Evolutionary conservation across 2,329 filamentous ascomycete genomes (phyloP), one percentile per base, ranked within the genome.

Genomic region (Trichoderma asperellum): DNA sequence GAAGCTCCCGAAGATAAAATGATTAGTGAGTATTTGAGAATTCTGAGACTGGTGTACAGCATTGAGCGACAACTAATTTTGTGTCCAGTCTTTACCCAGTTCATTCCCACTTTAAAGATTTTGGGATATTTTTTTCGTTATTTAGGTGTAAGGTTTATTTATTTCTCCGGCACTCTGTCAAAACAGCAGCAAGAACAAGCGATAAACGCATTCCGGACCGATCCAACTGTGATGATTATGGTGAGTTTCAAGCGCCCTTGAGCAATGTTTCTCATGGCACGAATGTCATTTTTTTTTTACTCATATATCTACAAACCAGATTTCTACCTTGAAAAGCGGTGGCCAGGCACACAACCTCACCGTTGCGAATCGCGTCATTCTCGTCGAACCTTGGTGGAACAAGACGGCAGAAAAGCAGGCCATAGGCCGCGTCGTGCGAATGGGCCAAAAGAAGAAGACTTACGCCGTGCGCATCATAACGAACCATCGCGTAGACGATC

Each of bases 381-480:
- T 86, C 0, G 61, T 86, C 0, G 87, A 89, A 40, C 77, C 81
- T 0, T 89, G 86, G 86, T 92, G 88, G 87, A 92, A 92, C 68
- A 77, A 77, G 1, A 81, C 84, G 0, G 76, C 83, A 0, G 89
- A 93, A 73, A 79, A 88, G 21, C 91, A 92, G 73, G 89, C 86
- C 0, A 84, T 84, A 55, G 80, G 80, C 2, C 85, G 91, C 0
- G 85, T 92, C 0, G 86, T 86, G 73, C 84, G 91, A 10, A 88
- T 89, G 5, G 90, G 90, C 0, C 92, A 95, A 63, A 52, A 47
- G 12, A 57, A 35, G 18, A 1, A 11, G 27, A 65, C 14, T 11
- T 65, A 34, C 14, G 52, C 47, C 2, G 60, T 63, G 34, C 60
- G 60, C 1, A 63, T 63, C 21, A 16, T 63, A 3, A 63, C 60